Evolutionary conservation across 2,329 filamentous ascomycete species (phyloP), one percentile per base, ranked within the genome.

Genomic region (Trichophyton mentagrophytes): DNA sequence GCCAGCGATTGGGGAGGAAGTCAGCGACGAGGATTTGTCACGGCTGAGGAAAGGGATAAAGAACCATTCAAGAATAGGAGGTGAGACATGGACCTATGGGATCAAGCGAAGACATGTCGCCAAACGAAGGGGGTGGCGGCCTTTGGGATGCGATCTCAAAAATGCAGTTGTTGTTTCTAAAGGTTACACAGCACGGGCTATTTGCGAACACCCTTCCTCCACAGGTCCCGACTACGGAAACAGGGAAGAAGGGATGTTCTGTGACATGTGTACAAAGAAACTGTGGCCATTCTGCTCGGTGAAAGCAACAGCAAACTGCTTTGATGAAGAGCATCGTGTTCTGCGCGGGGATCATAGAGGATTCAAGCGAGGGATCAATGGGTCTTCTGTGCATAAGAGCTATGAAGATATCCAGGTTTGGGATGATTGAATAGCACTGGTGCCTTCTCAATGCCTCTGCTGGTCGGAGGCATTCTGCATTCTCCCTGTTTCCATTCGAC

Each of bases 241-340:
- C 13, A 58, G 11, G 25, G 33, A 49, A 20, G 60, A 61, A 30
- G 55, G 53, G 6, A 8, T 42, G 4, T 57, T n/a, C 30, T 61
- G 60, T 17, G 60, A 61, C 20, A 47, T 61, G 60, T 61, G 60
- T 30, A 40, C 40, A 3, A 53, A 38, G 13, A 38, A 58, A 8
- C 25, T 58, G 2, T 58, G 22, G 17, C 60, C 55, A 0, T 9
- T 61, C 7, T 61, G 60, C 44, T 22, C 46, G 25, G 30, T 25
- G 13, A 27, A 60, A 17, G 7, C 1, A 30, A 30, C 27, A 51
- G 25, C 58, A 38, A 13, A 20, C 17, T 59, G 58, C 22, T 59
- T 59, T 25, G 56, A 58, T 20, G 6, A 17, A 22, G 5, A 1
- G 17, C 17, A 8, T 3, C 5, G 4, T 20, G 8, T 17, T 8